Conservation (phyloP, 1,139 yeast species). For the Pichiaceae sp. region DNA sequence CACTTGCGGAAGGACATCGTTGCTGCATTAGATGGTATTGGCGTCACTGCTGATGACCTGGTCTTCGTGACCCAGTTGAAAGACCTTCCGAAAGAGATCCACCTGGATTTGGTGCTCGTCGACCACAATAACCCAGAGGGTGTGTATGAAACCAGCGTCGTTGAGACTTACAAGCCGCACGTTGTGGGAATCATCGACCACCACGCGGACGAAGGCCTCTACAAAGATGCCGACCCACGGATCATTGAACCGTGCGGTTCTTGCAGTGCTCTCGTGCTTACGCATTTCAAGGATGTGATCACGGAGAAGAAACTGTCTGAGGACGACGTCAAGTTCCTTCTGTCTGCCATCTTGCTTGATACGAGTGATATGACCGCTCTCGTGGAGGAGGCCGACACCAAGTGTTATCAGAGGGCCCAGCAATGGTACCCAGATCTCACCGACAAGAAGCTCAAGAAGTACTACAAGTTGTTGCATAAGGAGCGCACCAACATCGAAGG, state of each 20-base stretch:
- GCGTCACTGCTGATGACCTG: constrained; percentile 41
- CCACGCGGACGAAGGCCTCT: constrained; percentile 64
- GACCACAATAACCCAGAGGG: constrained; percentile 79
- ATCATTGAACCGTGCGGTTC: constrained; percentile 61
- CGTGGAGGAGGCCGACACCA: constrained; percentile 36
- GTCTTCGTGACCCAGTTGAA: constrained; percentile 57
- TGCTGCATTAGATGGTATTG: constrained; percentile 39
- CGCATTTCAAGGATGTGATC: constrained; percentile 26
- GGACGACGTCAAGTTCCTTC: constrained; percentile 34
- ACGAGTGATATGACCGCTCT: constrained; percentile 57
- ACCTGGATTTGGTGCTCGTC: constrained; percentile 48
- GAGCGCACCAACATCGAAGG: constrained; percentile 55
- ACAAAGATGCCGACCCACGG: constrained; percentile 44
- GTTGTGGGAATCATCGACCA: constrained; percentile 75
- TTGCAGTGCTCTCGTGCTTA: constrained; percentile 66
- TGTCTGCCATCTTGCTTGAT: constrained; percentile 62
- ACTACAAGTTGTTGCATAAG: constrained; percentile 32
- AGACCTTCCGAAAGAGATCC: constrained; percentile 11
- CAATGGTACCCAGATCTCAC: neutral
- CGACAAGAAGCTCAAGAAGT: neutral
- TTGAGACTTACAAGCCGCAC: constrained; percentile 1
- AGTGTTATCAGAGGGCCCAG: constrained; percentile 4
- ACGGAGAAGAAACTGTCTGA: constrained; percentile 14
- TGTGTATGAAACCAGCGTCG: constrained; percentile 21
- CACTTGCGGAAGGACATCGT: constrained; percentile 63